These are phyloP conservation scores for Mortierella sp. DNA, from an alignment of 371 early-diverging fungal species.

Conservation along the genomic window DNA sequence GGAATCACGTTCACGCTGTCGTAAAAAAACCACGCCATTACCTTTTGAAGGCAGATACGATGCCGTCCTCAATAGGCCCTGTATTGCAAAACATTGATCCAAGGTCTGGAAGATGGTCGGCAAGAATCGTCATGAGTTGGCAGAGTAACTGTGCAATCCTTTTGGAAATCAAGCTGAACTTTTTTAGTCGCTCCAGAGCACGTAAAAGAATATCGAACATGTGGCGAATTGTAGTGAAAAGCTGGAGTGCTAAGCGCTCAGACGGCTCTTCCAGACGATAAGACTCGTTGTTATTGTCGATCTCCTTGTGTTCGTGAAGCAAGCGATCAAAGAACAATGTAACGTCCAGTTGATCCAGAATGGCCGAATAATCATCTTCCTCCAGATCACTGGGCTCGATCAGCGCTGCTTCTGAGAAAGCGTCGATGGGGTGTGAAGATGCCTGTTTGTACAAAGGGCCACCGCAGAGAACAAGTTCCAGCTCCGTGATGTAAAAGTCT, in stretches of 20 bases:
- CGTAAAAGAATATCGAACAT: conserved; percentile 34
- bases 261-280: conserved; percentile 45
- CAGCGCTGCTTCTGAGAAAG: not conserved
- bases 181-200: conserved; percentile 17
- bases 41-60: conserved; percentile 20
- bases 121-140: conserved; percentile 55
- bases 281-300: conserved; percentile 19
- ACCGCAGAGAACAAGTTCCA: conserved; percentile 50
- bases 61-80: not conserved
- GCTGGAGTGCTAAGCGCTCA: conserved; percentile 31
- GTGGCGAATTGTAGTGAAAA: conserved; percentile 28
- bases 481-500: conserved; percentile 40
- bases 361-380: conserved; percentile 70
- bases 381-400: conserved; percentile 50
- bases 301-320: conserved; percentile 31
- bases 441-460: conserved; percentile 35
- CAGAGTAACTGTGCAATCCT: conserved; percentile 59
- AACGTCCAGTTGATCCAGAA: conserved; percentile 71
- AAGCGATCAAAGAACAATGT: conserved; percentile 56
- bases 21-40: conserved; percentile 1
- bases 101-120: conserved; percentile 33
- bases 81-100: conserved; percentile 27
- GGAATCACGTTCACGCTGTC: too few species aligned
- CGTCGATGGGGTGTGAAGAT: not conserved
- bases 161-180: conserved; percentile 40